Base-by-base conservation (phyloP, 345 rosid genomes). In the Syzygium aromaticum region DNA sequence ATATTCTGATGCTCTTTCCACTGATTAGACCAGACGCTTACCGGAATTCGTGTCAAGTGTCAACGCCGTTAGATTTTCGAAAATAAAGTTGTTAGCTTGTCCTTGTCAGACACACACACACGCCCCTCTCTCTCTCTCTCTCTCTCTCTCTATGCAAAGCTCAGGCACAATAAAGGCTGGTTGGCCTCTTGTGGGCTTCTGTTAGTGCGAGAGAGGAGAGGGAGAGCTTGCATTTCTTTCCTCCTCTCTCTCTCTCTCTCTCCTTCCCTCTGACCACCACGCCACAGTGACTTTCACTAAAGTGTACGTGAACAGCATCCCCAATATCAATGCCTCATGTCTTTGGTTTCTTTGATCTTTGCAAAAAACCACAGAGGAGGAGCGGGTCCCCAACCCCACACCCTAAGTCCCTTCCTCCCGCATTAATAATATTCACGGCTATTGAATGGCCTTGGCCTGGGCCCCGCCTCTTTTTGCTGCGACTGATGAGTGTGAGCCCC, bases 1-100 rank as follows among this genome's bases (percentile, higher is more conserved):
- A 73, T 38, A 73, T 73, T 88, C 87, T 89, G 91, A 87, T 73
- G 90, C 90, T 87, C 87, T 88, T 86, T 77, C 56, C 33, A 21
- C 21, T 90, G 94, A 92, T 87, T 84, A 77, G 95, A 92, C 90
- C 8, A 87, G 84, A 85, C 86, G 84, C 27, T 73, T 52, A 59
- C 91, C 89, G 86, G 90, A 89, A 86, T 87, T 91, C 88, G 85
- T 87, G 90, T 85, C 88, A 25, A 40, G 92, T 89, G 91, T 92
- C 92, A 88, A 92, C 94, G 92, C 94, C 91, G 93, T 90, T 89
- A 54, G 92, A 90, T 89, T 85, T 90, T 51, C 51, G 10, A 61
- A 86, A 51, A 28, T 5, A 73, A 87, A 88, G 92, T 85, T 14
- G 91, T 88, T 89, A 64, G 86, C 54, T 91, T 90, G 92, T 92